Base-by-base conservation (phyloP, 1,284 basidiomycete genomes). In the Hymenochaete sp. region DNA sequence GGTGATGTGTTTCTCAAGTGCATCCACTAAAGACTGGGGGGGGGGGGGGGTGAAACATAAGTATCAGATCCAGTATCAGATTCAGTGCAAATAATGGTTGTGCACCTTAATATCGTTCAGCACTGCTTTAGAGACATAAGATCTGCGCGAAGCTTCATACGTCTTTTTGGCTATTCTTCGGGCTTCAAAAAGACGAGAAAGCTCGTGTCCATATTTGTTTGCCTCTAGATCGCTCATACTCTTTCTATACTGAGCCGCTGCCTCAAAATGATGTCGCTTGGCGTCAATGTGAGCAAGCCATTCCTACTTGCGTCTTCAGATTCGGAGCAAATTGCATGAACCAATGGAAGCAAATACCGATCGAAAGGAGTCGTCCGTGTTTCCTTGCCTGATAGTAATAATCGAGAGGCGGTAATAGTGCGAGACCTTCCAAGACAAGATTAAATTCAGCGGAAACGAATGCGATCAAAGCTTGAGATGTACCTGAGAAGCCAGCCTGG, bases 191-290 rank as follows among this genome's bases (percentile, higher is more conserved):
- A 96, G 66, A 3, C 91, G 75, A 3, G 81, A 82, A 38, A 96
- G 68, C 63, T 96, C 89, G 26, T 79, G 65, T 1, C 93, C 92
- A 58, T 95, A 96, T 54, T 87, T 77, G 62, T 81, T 83, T 36
- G 79, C 75, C 53, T 89, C 91, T n/a, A 90, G 73, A 58, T 98
- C 93, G 45, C 95, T 93, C 48, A 90, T 72, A 57, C 87, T 87
- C 62, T 93, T 86, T 28, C 95, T 74, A 58, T 83, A 95, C 57
- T 93, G 88, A 2, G 95, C 80, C 1, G 89, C 95, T 1, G 92
- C 92, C 36, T 77, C 73, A 59, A 98, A 98, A 64, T 98, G 95
- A 46, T 74, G 67, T 35, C 72, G 66, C 64, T 98, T 98, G 11
- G 86, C 76, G 52, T 84, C 81, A 2, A 96, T 68, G 60, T 97